Evolutionary conservation across 331 rosid genomes (phyloP), one percentile per base, ranked within the genome.

Genomic region (Phaseolus coccineus): DNA sequence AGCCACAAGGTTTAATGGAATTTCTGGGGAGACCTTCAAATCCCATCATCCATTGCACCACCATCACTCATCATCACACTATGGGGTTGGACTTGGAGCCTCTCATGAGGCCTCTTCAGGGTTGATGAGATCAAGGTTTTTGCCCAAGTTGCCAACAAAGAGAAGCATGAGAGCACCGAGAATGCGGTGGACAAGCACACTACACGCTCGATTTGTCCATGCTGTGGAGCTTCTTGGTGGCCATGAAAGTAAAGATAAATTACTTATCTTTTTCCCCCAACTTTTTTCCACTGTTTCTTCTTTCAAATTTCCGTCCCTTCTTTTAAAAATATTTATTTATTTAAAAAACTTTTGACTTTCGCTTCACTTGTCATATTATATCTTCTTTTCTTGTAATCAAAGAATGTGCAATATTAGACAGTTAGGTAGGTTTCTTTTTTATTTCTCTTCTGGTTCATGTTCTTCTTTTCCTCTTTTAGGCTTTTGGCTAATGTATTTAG

Each of bases 141-240:
- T 90, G 82, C 94, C 91, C 0, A 94, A 92, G 81, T 73, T 94
- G 3, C 93, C 97, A 4, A 79, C 93, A 4, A 94, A 90, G 70
- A 81, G 98, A 33, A 94, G 96, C 80, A 94, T 92, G 97, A 86
- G 98, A 64, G 97, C 98, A 1, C 98, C 98, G 0, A 85, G 98
- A 85, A 94, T 94, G 98, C 84, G 98, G 8, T 94, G 98, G 98
- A 94, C 98, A 0, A 90, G 89, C 74, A 90, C 98, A 9, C 91
- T 94, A 33, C 98, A 94, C 58, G 91, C 97, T 73, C 79, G 97
- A 71, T 94, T 94, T 53, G 97, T 94, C 76, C 96, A 90, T 55
- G 98, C 98, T 3, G 98, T 94, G 77, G 94, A 92, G 83, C 97
- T 90, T 64, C 98, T 94, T 6, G 98, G 98, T 33, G 98, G 98